These are phyloP conservation scores for Chaetoceros tenuissimus DNA, from an alignment of 108 stramenopile genomes.

Conservation along the genomic window DNA sequence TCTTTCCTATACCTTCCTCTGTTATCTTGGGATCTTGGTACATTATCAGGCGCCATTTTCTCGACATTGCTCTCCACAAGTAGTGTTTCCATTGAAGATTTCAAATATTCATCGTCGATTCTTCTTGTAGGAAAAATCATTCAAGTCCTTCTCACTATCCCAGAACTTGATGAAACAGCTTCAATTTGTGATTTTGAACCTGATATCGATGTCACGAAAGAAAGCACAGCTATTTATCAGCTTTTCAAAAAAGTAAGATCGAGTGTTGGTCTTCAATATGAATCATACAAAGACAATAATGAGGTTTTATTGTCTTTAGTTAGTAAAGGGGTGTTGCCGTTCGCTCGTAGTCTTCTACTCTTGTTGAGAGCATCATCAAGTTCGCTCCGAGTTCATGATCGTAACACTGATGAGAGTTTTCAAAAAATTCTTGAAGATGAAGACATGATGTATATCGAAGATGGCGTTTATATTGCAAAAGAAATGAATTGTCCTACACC, in stretches of 20 bases:
- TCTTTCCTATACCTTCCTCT: slow-evolving; percentile 76
- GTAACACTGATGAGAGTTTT: slow-evolving; percentile 18
- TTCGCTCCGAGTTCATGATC: slow-evolving; percentile 14
- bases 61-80: slow-evolving; percentile 48
- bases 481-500: slow-evolving; percentile 67
- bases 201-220: not conserved
- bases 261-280: slow-evolving; percentile 4
- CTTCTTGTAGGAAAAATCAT: slow-evolving; percentile 56
- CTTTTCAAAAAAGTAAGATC: not conserved
- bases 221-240: not conserved
- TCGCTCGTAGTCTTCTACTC: slow-evolving; percentile 62
- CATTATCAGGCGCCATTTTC: slow-evolving; percentile 70
- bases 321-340: slow-evolving; percentile 68
- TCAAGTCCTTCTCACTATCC: slow-evolving; percentile 62
- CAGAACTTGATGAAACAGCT: slow-evolving; percentile 39
- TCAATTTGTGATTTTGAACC: slow-evolving; percentile 4
- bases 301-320: slow-evolving; percentile 36
- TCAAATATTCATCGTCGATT: slow-evolving; percentile 36
- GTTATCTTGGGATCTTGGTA: slow-evolving; percentile 83
- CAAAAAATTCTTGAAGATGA: slow-evolving; percentile 34
- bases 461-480: slow-evolving; percentile 63
- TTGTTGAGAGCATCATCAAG: slow-evolving; percentile 60
- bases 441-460: slow-evolving; percentile 53
- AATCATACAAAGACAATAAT: slow-evolving; percentile 14
- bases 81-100: slow-evolving; percentile 26